phyloP scores from a whole-genome alignment of 2,329 filamentous ascomycete species.

The Ascochyta koolunga region DNA sequence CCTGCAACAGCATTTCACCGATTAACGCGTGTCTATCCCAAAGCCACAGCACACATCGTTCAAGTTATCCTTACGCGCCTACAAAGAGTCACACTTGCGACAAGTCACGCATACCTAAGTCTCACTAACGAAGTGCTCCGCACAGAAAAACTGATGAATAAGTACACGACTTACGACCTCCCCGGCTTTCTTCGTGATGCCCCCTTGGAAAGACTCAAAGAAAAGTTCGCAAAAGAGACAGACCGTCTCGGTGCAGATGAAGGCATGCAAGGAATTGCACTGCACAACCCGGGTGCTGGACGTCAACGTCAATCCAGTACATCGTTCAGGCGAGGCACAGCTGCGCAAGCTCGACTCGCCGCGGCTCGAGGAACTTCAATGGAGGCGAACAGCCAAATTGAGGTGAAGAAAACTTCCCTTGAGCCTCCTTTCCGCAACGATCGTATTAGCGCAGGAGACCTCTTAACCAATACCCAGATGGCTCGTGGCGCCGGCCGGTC shows the following conservation, averaged over 20 bases:
- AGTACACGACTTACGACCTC: conserved; percentile 87
- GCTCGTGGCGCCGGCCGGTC: conserved; percentile 65
- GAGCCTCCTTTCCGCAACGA: conserved; percentile 38
- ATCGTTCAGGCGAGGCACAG: conserved; percentile 75
- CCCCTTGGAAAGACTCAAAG: conserved; percentile 82
- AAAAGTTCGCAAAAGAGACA: conserved; percentile 86
- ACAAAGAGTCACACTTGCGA: conserved; percentile 91
- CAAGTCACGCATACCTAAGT: conserved; percentile 92
- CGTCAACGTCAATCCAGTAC: conserved; percentile 74
- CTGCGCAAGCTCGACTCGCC: conserved; percentile 68
- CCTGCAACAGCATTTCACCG: conserved; percentile 94
- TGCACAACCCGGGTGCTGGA: conserved; percentile 78
- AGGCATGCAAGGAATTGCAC: conserved; percentile 86
- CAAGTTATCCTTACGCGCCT: conserved; percentile 95
- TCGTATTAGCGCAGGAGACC: conserved; percentile 65
- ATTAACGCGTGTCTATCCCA: conserved; percentile 91
- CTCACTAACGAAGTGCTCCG: conserved; percentile 89
- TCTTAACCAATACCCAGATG: conserved; percentile 77
- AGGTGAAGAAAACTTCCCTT: conserved; percentile 31
- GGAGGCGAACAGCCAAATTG: conserved; percentile 28
- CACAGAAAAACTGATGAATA: conserved; percentile 92
- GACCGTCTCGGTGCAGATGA: conserved; percentile 83
- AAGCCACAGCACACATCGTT: conserved; percentile 95
- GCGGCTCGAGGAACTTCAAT: conserved; percentile 52
- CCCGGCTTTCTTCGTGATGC: conserved; percentile 88